Evolutionary conservation across 352 stramenopile genomes (phyloP).

Genomic region (Phytophthora litchii): DNA sequence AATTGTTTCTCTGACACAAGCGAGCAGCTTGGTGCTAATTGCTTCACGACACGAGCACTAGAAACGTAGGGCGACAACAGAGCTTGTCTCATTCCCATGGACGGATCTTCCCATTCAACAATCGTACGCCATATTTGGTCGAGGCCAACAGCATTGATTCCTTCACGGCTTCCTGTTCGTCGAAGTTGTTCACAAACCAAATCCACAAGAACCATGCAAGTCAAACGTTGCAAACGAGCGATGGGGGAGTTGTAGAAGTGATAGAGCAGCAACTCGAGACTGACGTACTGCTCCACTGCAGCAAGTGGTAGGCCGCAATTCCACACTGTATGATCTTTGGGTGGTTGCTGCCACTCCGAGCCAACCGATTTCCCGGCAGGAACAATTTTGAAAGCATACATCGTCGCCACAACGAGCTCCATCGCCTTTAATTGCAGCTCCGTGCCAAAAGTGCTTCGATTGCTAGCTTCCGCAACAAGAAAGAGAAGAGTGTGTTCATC

Average conservation of each 20-base stretch:
- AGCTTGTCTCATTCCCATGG: conserved; percentile 16
- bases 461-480: conserved; percentile 34
- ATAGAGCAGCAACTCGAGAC: conserved; percentile 39
- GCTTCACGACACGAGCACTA: conserved; percentile 27
- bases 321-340: conserved; percentile 29
- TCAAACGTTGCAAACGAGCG: conserved; percentile 24
- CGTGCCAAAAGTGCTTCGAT: not conserved
- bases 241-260: conserved; percentile 41
- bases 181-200: conserved; percentile 40
- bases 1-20: conserved; percentile 46
- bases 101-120: conserved; percentile 31
- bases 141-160: conserved; percentile 23
- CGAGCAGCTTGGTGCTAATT: conserved; percentile 26
- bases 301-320: conserved; percentile 29
- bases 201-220: conserved; percentile 40
- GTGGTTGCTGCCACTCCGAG: conserved; percentile 18
- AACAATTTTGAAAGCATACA: conserved; percentile 34
- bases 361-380: conserved; percentile 7
- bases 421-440: conserved; percentile 29
- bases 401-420: conserved; percentile 32
- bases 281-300: conserved; percentile 39
- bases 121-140: conserved; percentile 35
- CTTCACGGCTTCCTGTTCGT: conserved; percentile 23
- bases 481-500: conserved; percentile 43
- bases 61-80: conserved; percentile 33